phyloP scores from a whole-genome alignment of 2,329 filamentous ascomycete species.

The Alternaria hordeiaustralica region DNA sequence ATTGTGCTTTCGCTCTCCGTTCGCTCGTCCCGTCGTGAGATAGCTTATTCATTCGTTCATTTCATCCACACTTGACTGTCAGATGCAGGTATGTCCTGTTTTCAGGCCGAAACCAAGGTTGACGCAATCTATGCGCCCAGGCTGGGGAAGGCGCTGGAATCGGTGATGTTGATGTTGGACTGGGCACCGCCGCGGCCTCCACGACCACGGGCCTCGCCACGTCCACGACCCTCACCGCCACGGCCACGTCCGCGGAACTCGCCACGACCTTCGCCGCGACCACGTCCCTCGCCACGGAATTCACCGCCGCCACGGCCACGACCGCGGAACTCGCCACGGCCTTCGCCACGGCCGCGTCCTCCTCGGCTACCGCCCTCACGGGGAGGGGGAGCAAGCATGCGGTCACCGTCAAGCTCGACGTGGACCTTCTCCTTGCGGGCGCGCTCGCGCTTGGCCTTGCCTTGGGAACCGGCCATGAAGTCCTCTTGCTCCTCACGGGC shows the following conservation, averaged over 20 bases:
- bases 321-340: conserved; percentile 62
- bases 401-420: conserved; percentile 84
- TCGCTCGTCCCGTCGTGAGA: conserved; percentile 20
- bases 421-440: conserved; percentile 91
- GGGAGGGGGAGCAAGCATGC: conserved; percentile 61
- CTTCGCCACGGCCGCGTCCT: conserved; percentile 52
- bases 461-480: conserved; percentile 75
- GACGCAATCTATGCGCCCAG: conserved; percentile 53
- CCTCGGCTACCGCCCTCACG: conserved; percentile 55
- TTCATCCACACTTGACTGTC: conserved; percentile 15
- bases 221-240: conserved; percentile 54
- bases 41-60: conserved; percentile 31
- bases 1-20: conserved; percentile 12
- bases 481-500: conserved; percentile 66
- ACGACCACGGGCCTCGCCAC: conserved; percentile 55
- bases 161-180: conserved; percentile 56
- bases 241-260: conserved; percentile 54
- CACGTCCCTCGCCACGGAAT: conserved; percentile 50
- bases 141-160: conserved; percentile 61
- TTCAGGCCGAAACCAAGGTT: conserved; percentile 24
- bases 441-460: conserved; percentile 83
- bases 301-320: conserved; percentile 59
- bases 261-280: conserved; percentile 58
- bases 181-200: conserved; percentile 54
- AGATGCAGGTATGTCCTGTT: conserved; percentile 18